phyloP scores from a whole-genome alignment of 495 filamentous ascomycete species.

The Halenospora varia region DNA sequence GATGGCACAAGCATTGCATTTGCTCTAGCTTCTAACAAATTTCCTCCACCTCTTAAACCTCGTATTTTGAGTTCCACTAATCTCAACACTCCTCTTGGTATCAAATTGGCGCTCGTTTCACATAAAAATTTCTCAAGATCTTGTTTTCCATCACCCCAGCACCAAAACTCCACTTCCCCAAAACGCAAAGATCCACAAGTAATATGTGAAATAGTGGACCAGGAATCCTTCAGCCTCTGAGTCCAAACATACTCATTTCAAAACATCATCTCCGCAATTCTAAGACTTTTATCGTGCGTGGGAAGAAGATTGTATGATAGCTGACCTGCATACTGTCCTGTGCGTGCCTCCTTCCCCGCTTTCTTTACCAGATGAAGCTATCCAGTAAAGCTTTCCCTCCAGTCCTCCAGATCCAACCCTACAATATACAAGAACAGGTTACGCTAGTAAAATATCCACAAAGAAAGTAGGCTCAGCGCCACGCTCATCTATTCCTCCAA shows the following conservation, averaged over 20 bases:
- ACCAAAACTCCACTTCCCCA: too few species aligned
- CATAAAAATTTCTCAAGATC: too few species aligned
- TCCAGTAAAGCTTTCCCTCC: neutral
- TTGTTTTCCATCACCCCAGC: too few species aligned
- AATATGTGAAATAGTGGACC: too few species aligned
- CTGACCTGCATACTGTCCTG: neutral
- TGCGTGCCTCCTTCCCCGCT: neutral
- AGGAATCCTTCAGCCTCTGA: too few species aligned
- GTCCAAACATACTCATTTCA: neutral
- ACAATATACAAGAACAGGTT: conserved; percentile 3
- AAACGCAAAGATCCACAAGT: too few species aligned
- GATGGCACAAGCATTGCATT: too few species aligned
- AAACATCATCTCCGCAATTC: neutral
- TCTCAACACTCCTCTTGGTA: neutral
- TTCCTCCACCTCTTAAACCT: neutral
- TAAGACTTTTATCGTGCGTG: too few species aligned
- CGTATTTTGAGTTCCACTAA: neutral
- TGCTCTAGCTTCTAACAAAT: neutral
- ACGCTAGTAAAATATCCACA: neutral
- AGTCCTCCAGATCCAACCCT: neutral
- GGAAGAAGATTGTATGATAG: neutral
- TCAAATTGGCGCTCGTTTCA: neutral
- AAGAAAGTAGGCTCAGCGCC: neutral
- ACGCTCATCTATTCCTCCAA: neutral
- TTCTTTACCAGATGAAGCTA: neutral